Evolutionary conservation across 768 basidiomycete genomes (phyloP), one percentile per base, ranked within the genome.

Genomic region (Chiua virens): DNA sequence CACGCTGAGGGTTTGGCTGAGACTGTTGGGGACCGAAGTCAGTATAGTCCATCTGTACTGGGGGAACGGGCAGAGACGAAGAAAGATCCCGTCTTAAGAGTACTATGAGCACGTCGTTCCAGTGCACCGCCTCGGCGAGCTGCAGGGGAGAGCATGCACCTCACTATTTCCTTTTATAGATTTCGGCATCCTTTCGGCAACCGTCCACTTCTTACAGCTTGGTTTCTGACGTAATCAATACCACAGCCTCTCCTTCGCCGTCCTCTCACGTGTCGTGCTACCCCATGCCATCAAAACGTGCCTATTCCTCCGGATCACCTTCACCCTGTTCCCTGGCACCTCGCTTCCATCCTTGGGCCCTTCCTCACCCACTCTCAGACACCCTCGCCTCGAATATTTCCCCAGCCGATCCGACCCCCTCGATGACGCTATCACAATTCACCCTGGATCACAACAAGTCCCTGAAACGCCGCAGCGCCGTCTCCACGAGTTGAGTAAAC

Each of bases 11-110:
- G 65, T 47, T 70, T 56, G 20, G 73, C 63, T 17, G 71, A 52
- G 34, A 39, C 3, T 36, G 71, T 61, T n/a, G 76, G 5, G 45
- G 81, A 51, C 63, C 74, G 25, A 50, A 58, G 28, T 60, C 61
- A 0, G 50, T 3, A 27, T 51, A 67, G 52, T 67, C 66, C 66
- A 67, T 67, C 42, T 41, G n/a, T 39, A 17, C 27, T 23, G 37
- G 39, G 39, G 20, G 32, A 22, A 5, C 20, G 28, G 23, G 6
- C 7, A 15, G 9, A 8, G 34, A 15, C 23, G 36, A 32, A 8
- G 44, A 18, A 1, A 21, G 41, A 13, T 30, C 37, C 38, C 25
- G 40, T 53, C 56, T 61, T 64, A 34, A 34, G 32, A 14, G 56
- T 56, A 64, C 34, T 34, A 42, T 3, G 32, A 37, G 18, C 45